These are phyloP conservation scores for Fusarium abutilonis DNA, from an alignment of 2,329 filamentous ascomycete genomes.

Conservation along the genomic window DNA sequence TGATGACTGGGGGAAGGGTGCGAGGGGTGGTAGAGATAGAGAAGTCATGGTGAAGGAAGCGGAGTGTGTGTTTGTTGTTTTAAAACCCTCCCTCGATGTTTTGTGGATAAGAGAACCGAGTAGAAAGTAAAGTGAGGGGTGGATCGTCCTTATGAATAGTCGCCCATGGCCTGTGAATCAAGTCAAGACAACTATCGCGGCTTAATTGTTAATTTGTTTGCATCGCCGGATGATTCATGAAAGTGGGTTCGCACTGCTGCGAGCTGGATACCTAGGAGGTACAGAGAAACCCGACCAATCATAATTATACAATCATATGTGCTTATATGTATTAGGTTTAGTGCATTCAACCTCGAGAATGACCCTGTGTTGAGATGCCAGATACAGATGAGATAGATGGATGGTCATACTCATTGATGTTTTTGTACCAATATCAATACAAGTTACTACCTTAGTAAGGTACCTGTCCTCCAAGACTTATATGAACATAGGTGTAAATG, in stretches of 20 bases:
- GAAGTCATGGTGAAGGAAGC: slow-evolving; percentile 49
- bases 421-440: no score
- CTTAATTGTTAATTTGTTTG: slow-evolving; percentile 25
- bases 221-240: slow-evolving; percentile 56
- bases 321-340: background rate
- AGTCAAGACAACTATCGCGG: slow-evolving; percentile 9
- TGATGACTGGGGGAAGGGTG: slow-evolving; percentile 75
- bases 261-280: slow-evolving; percentile 15
- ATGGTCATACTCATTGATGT: no score
- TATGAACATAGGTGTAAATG: no score
- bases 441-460: no score
- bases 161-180: slow-evolving; percentile 2
- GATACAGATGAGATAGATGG: no score
- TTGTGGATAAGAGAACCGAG: background rate
- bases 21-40: slow-evolving; percentile 72
- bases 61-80: slow-evolving; percentile 1
- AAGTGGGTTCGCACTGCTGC: slow-evolving; percentile 42
- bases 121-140: background rate
- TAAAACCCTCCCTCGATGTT: background rate
- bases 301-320: background rate
- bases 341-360: background rate
- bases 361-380: no score
- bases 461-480: no score
- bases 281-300: slow-evolving; percentile 27
- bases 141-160: slow-evolving; percentile 12